Conservation (phyloP, 2,329 filamentous ascomycete genomes). For the Cladosporium sp. region DNA sequence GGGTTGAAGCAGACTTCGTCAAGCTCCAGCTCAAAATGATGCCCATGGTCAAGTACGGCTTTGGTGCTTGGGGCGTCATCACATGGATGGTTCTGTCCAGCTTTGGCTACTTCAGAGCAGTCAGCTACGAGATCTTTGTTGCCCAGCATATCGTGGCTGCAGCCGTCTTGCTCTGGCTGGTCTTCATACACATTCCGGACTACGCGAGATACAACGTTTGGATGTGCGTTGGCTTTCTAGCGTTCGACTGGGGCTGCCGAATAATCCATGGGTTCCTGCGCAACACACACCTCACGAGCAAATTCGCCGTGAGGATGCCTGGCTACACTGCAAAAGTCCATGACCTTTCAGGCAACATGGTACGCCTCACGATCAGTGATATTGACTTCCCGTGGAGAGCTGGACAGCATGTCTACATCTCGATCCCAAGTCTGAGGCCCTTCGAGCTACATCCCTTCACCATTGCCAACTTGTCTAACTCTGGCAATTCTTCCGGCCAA, state of each 20-base stretch:
- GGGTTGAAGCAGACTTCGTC: conserved; percentile 48
- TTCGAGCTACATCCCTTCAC: conserved; percentile 61
- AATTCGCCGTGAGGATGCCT: conserved; percentile 6
- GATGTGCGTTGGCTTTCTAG: conserved; percentile 25
- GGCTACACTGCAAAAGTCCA: conserved; percentile 23
- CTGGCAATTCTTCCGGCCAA: conserved; percentile 48
- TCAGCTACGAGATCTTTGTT: conserved; percentile 51
- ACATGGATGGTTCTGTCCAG: conserved; percentile 48
- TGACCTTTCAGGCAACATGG: conserved; percentile 49
- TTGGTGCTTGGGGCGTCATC: conserved; percentile 47
- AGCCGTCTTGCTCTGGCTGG: conserved; percentile 41
- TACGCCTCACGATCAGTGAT: conserved; percentile 50
- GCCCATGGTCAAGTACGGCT: conserved; percentile 44
- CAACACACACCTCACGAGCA: conserved; percentile 21
- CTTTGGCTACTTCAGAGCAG: conserved; percentile 42
- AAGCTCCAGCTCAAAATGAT: conserved; percentile 43
- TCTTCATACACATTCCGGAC: conserved; percentile 44
- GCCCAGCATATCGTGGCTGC: conserved; percentile 49
- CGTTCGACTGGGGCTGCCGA: conserved; percentile 25
- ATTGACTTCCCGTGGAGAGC: conserved; percentile 53
- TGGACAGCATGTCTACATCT: conserved; percentile 58
- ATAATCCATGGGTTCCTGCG: conserved; percentile 22
- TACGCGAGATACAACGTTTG: conserved; percentile 27
- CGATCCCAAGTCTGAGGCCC: conserved; percentile 47
- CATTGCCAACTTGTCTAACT: conserved; percentile 33